These are phyloP conservation scores for Fusarium sp. DNA, from an alignment of 2,329 filamentous ascomycete species.

Conservation along the genomic window DNA sequence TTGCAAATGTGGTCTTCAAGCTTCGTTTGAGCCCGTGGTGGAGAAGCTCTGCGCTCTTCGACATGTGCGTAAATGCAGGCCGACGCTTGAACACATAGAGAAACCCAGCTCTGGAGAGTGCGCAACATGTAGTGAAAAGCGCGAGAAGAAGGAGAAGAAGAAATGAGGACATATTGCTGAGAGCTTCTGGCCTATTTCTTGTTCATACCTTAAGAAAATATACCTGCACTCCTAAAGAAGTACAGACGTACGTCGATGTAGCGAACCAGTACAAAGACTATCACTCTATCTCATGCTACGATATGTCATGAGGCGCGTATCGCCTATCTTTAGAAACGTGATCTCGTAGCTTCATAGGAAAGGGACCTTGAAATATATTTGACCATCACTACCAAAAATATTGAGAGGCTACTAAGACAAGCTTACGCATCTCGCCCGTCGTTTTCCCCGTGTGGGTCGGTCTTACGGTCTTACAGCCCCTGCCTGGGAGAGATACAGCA, in stretches of 20 bases:
- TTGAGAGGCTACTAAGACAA: neutral
- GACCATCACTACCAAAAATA: fast-evolving
- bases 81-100: neutral
- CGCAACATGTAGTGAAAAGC: neutral
- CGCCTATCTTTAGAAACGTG: fast-evolving
- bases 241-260: neutral
- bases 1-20: neutral
- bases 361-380: fast-evolving
- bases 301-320: neutral
- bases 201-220: fast-evolving
- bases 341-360: too few species aligned
- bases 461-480: neutral
- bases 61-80: neutral
- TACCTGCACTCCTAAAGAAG: fast-evolving
- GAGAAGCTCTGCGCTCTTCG: fast-evolving
- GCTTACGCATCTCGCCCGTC: neutral
- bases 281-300: neutral
- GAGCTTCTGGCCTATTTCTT: fast-evolving
- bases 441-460: neutral
- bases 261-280: fast-evolving
- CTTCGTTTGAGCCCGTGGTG: neutral
- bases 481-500: fast-evolving
- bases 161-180: neutral
- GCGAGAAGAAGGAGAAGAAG: neutral
- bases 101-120: neutral